Conservation (phyloP, 129 eudicot species). For the Chrysanthemum makinoi region DNA sequence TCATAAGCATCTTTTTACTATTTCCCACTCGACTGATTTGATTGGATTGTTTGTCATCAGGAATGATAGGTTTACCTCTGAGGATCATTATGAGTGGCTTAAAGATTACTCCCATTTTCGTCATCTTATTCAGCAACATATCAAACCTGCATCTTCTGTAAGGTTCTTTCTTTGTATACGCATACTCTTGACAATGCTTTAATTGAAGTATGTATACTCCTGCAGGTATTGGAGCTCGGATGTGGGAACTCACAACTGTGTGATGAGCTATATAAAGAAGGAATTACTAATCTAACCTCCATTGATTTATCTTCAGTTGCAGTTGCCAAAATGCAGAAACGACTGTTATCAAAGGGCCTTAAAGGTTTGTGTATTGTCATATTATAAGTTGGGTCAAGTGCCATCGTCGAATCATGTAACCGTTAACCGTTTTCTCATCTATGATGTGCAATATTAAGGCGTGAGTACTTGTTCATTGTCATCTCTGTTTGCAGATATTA, state of each 20-base stretch:
- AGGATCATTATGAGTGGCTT: constrained; percentile 97
- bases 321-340: constrained; percentile 62
- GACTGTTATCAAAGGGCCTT: constrained; percentile 63
- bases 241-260: constrained; percentile 94
- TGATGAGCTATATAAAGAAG: constrained; percentile 80
- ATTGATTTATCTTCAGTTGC: constrained; percentile 87
- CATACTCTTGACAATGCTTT: not conserved
- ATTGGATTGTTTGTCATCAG: constrained; percentile 28
- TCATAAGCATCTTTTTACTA: too few relatives aligned
- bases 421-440: too few relatives aligned
- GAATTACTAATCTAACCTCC: constrained; percentile 70
- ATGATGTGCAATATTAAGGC: not conserved
- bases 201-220: constrained; percentile 1
- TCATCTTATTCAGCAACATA: constrained; percentile 64
- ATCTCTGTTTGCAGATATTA: constrained; percentile 53
- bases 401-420: too few relatives aligned
- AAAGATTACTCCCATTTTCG: constrained; percentile 94
- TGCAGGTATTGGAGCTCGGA: constrained; percentile 90
- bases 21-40: too few relatives aligned
- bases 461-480: constrained; percentile 2
- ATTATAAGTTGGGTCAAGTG: not conserved
- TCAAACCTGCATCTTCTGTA: constrained; percentile 59
- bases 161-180: not conserved
- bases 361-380: constrained; percentile 44
- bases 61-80: constrained; percentile 74